phyloP scores from a whole-genome alignment of 176 grass and related monocot genomes.

The Echinochloa phyllopogon region DNA sequence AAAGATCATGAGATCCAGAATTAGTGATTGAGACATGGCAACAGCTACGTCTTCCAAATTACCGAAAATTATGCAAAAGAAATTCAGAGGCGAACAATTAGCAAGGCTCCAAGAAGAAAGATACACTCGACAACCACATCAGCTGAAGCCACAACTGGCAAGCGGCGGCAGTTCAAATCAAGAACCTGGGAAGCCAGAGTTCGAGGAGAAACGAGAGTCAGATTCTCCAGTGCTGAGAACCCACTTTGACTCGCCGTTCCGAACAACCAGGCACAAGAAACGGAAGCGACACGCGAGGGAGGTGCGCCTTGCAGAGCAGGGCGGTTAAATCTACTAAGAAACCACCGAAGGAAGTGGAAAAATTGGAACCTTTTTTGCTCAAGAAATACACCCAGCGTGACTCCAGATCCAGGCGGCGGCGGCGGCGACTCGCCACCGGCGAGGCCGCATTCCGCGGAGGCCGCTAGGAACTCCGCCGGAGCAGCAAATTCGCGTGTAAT shows the following conservation, averaged over 20 bases:
- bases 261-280: not conserved
- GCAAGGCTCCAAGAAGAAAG: conserved; percentile 23
- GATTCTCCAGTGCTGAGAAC: conserved; percentile 12
- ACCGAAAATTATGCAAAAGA: not conserved
- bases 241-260: conserved; percentile 29
- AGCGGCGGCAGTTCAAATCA: conserved; percentile 21
- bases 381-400: not conserved
- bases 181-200: not conserved
- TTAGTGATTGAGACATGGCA: conserved; percentile 55
- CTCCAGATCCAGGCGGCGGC: conserved; percentile 44
- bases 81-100: conserved; percentile 16
- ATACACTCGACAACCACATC: conserved; percentile 17
- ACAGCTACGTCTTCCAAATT: conserved; percentile 36
- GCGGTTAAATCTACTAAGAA: conserved; percentile 21
- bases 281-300: not conserved
- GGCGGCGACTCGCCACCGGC: not conserved
- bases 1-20: conserved; percentile 54
- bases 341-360: not conserved
- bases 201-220: conserved; percentile 11
- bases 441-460: conserved; percentile 47
- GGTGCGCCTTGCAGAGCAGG: not conserved
- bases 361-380: not conserved
- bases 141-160: conserved; percentile 13
- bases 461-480: not conserved
- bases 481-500: not conserved